Evolutionary conservation across 1,284 basidiomycete genomes (phyloP).

Genomic region (Macrocybe sp.): DNA sequence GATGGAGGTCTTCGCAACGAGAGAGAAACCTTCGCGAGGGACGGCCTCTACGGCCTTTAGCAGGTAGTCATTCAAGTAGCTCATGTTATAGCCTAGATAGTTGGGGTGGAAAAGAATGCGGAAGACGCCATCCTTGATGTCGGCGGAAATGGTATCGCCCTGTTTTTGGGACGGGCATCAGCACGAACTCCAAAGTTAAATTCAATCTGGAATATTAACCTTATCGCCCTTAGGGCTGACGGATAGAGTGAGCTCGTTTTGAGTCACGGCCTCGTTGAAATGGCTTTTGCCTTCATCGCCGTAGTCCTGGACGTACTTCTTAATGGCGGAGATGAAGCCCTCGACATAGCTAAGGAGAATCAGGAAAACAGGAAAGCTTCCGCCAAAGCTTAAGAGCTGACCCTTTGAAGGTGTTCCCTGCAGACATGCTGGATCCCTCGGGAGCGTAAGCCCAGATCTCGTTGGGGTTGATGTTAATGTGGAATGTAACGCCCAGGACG

Average conservation of each 20-base stretch:
- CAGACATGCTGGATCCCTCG: conserved; percentile 13
- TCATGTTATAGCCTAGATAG: conserved; percentile 22
- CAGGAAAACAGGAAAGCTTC: not conserved
- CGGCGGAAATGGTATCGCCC: conserved; percentile 23
- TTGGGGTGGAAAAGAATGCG: conserved; percentile 26
- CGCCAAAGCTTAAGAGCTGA: conserved; percentile 5
- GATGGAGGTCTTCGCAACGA: conserved; percentile 28
- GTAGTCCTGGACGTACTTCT: conserved; percentile 22
- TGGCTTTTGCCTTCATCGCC: conserved; percentile 27
- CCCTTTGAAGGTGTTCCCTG: conserved; percentile 20
- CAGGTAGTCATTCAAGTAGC: conserved; percentile 16
- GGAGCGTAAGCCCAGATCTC: conserved; percentile 27
- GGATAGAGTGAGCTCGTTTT: conserved; percentile 23
- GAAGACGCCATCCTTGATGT: conserved; percentile 29
- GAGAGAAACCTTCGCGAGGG: conserved; percentile 24
- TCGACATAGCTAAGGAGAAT: conserved; percentile 23
- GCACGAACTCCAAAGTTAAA: not conserved
- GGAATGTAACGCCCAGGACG: conserved; percentile 20
- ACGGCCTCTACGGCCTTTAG: conserved; percentile 24
- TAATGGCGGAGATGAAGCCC: conserved; percentile 24
- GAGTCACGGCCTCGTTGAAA: conserved; percentile 30
- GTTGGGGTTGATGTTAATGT: conserved; percentile 25
- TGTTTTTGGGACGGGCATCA: conserved; percentile 4
- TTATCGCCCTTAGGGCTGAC: conserved; percentile 27
- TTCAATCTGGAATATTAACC: conserved; percentile 9